Base-by-base conservation (phyloP, 148 eudicot species). In the Camellia granthamiana region DNA sequence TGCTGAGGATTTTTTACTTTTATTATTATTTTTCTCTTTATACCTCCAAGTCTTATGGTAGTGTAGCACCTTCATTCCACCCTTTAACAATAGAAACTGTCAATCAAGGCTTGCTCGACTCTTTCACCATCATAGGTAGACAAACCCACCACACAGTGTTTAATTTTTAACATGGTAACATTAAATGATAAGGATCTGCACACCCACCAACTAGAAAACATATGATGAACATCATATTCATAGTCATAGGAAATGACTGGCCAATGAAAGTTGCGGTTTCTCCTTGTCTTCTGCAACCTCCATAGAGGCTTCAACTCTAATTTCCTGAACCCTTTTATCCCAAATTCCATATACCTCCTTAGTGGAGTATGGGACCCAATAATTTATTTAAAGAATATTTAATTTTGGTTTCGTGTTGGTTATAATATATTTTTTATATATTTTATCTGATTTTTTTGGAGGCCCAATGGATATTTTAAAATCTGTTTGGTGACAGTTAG, bases 201-300 rank as follows among this genome's bases (percentile, higher is more conserved):
- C 18, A 72, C 76, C 7, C 12, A 49, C 61, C 3, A 0, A 21
- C 12, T 9, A 19, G 8, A 23, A 72, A 21, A 49, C 14, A n/a
- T 47, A 49, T 8, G 38, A 12, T n/a, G 30, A 23, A 63, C 38
- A 30, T 30, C 38, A 30, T 30, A 30, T 30, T 30, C 38, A 30
- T 30, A n/a, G 63, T 89, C 84, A 90, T 72, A 94, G 79, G 81
- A 94, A 94, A 86, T 94, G 98, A 80, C 94, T 89, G 75, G 92
- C 89, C 89, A 94, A 82, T 81, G 92, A 83, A 58, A 94, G 86
- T 19, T 81, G 89, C 13, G 95, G 97, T 64, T 74, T 84, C 84
- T 89, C 89, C 63, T 90, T 76, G 7, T 90, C 97, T 80, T 89
- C 95, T 85, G 84, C 90, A 43, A 83, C 64, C 86, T 87, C 95